phyloP scores from a whole-genome alignment of 2,329 filamentous ascomycete species.

The Cryoendolithus antarcticus region DNA sequence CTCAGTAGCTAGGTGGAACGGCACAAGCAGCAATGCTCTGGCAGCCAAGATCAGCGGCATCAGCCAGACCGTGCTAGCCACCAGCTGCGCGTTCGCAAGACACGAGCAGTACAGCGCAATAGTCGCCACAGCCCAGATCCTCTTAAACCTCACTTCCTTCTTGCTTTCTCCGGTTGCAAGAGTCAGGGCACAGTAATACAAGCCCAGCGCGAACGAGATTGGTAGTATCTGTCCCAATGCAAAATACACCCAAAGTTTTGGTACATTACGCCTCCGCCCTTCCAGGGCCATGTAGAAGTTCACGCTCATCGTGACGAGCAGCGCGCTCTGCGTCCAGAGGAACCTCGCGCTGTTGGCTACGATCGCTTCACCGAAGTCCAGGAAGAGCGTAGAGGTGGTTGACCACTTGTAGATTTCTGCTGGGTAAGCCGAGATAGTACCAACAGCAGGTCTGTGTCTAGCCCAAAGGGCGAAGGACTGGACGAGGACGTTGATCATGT shows the following conservation, averaged over 20 bases:
- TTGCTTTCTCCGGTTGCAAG: too few species aligned
- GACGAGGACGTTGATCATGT: conserved; percentile 24
- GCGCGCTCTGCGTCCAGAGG: conserved; percentile 14
- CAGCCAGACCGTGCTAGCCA: conserved; percentile 5
- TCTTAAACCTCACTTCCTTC: not conserved
- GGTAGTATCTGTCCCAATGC: conserved; percentile 23
- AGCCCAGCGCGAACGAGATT: conserved; percentile 22
- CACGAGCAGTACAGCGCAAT: conserved; percentile 9
- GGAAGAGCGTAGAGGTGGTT: conserved; percentile 19
- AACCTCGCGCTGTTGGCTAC: conserved; percentile 12
- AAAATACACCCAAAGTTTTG: conserved; percentile 22
- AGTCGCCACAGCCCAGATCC: not conserved
- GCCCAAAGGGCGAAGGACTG: conserved; percentile 20
- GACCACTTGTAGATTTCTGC: conserved; percentile 20
- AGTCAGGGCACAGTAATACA: conserved; percentile 9
- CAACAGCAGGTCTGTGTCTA: not conserved
- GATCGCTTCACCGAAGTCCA: conserved; percentile 22
- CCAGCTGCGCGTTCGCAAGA: conserved; percentile 8
- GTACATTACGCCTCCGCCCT: conserved; percentile 16
- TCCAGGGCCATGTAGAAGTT: conserved; percentile 19
- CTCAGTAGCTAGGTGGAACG: not conserved
- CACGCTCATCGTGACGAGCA: conserved; percentile 15
- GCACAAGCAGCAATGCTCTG: conserved; percentile 13
- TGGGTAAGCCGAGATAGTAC: not conserved
- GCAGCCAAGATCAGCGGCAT: conserved; percentile 15